A percentile compares a stretch with the other conserved stretches of the same genome.
These are phyloP conservation scores for Wickerhamiella alocasiicola DNA, from an alignment of 805 yeast species.

Conservation along the genomic window DNA sequence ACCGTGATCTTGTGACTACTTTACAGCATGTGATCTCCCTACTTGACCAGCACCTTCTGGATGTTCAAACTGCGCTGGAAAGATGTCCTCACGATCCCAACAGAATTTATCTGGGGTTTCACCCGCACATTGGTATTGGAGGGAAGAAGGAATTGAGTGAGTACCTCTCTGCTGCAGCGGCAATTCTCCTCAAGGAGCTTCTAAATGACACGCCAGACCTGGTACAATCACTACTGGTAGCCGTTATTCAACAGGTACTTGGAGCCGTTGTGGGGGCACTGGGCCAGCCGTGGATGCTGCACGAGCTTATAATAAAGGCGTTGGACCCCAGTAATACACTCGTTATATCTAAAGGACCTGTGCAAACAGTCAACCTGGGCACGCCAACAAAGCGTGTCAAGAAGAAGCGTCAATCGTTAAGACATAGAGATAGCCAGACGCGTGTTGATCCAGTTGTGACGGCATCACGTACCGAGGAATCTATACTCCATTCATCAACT, in stretches of 20 bases:
- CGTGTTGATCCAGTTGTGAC: not conserved
- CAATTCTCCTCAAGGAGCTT: not conserved
- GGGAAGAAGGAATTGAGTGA: not conserved
- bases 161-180: conserved; percentile 1
- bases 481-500: too few relatives aligned
- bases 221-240: conserved; percentile 3
- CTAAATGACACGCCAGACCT: conserved; percentile 5
- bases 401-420: not conserved
- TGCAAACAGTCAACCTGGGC: not conserved
- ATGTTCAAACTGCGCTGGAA: not conserved
- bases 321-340: not conserved
- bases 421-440: not conserved
- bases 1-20: not conserved
- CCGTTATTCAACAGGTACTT: conserved; percentile 9
- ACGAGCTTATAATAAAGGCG: conserved; percentile 6
- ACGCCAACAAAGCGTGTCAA: not conserved
- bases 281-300: conserved; percentile 13
- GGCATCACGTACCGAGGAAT: not conserved
- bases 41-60: conserved; percentile 3
- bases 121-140: conserved; percentile 10
- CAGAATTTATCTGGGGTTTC: conserved; percentile 1
- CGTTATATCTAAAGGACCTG: not conserved
- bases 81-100: not conserved
- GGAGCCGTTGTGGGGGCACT: not conserved
- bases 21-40: conserved; percentile 1